A percentile compares a stretch with the other conserved stretches of the same genome.
These are phyloP conservation scores for Plasmodium vivax DNA, from an alignment of 169 alveolate genomes.

Conservation along the genomic window DNA sequence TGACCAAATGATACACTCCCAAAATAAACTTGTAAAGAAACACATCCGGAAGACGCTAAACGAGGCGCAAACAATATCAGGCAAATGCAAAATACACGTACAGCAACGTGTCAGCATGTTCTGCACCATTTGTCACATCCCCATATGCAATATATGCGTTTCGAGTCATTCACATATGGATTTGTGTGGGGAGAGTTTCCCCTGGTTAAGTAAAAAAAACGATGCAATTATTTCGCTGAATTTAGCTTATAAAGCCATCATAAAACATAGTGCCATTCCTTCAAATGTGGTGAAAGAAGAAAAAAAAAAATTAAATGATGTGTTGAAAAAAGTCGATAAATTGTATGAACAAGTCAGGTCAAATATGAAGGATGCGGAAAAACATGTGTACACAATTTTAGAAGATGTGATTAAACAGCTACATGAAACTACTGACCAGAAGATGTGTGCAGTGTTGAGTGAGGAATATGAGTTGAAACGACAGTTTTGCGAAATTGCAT, in stretches of 20 bases:
- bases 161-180: slow-evolving; percentile 82
- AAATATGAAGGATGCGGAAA: slow-evolving; percentile 82
- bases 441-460: slow-evolving; percentile 83
- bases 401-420: slow-evolving; percentile 84
- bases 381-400: slow-evolving; percentile 82
- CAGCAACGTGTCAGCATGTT: slow-evolving; percentile 76
- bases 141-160: slow-evolving; percentile 85
- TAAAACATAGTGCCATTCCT: slow-evolving; percentile 76
- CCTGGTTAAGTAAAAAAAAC: not conserved
- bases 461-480: slow-evolving; percentile 83
- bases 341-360: slow-evolving; percentile 80
- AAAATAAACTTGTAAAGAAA: slow-evolving; percentile 89
- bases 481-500: slow-evolving; percentile 82
- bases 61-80: slow-evolving; percentile 81
- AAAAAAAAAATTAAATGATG: slow-evolving; percentile 74
- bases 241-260: slow-evolving; percentile 80
- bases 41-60: slow-evolving; percentile 90
- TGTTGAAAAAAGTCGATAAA: slow-evolving; percentile 72
- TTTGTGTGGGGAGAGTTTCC: slow-evolving; percentile 8
- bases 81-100: slow-evolving; percentile 77
- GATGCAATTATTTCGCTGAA: slow-evolving; percentile 78
- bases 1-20: slow-evolving; percentile 88
- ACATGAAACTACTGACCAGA: slow-evolving; percentile 83
- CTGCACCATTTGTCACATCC: slow-evolving; percentile 85
- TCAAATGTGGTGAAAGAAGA: slow-evolving; percentile 74